Evolutionary conservation across 148 eudicot genomes (phyloP).

Genomic region (Dianthus caryophyllus): DNA sequence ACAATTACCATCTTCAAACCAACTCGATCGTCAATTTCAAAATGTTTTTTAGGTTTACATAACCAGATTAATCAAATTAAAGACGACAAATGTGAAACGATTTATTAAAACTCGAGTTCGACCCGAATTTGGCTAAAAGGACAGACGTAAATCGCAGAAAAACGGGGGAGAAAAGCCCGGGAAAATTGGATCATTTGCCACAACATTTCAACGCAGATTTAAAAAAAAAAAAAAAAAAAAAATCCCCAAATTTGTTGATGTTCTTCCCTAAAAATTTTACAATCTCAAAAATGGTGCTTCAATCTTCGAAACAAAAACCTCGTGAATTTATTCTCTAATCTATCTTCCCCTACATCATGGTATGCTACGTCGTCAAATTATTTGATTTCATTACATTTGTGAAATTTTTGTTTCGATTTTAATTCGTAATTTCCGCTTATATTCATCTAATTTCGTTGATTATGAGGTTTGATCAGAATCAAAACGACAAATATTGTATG

Average conservation of each 20-base stretch:
- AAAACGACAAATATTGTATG: too few species aligned
- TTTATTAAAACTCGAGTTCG: too few species aligned
- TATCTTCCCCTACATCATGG: constrained; percentile 5
- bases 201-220: constrained; percentile 18
- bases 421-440: neutral
- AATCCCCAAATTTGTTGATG: too few species aligned
- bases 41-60: too few species aligned
- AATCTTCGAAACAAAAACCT: neutral
- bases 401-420: neutral
- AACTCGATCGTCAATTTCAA: too few species aligned
- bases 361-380: neutral
- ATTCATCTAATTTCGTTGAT: too few species aligned
- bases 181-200: constrained; percentile 28
- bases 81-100: too few species aligned
- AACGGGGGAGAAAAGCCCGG: constrained; percentile 14
- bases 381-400: neutral
- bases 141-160: constrained; percentile 1
- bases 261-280: neutral
- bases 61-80: too few species aligned
- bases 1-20: too few species aligned
- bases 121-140: neutral
- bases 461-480: too few species aligned
- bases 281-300: neutral
- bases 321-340: neutral
- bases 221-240: neutral